phyloP scores from a whole-genome alignment of 2,329 filamentous ascomycete genomes.

The Macrophomina tecta region DNA sequence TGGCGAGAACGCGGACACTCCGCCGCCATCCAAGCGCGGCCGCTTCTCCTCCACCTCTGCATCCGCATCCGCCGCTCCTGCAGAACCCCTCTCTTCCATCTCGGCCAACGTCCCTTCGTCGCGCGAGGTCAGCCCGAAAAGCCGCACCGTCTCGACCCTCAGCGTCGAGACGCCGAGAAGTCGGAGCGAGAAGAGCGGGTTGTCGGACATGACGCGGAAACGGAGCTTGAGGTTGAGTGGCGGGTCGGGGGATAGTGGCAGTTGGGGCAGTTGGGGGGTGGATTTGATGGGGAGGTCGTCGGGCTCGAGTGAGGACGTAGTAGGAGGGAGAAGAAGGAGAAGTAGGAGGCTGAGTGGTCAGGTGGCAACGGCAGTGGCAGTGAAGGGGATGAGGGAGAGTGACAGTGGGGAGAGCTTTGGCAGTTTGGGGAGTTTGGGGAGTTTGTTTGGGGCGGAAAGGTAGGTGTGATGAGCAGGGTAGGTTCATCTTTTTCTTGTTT shows the following conservation, averaged over 20 bases:
- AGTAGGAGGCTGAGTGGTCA: not conserved
- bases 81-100: not conserved
- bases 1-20: not conserved
- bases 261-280: slow-evolving; percentile 36
- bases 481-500: no score
- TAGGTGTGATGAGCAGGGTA: no score
- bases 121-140: not conserved
- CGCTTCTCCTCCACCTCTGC: not conserved
- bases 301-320: not conserved
- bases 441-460: not conserved
- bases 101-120: not conserved
- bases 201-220: not conserved
- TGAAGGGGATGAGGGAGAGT: no score
- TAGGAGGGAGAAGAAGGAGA: not conserved
- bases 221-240: not conserved
- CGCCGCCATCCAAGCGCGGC: not conserved
- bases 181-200: not conserved
- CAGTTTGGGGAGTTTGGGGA: not conserved
- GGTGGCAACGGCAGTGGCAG: slow-evolving; percentile 40
- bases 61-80: not conserved
- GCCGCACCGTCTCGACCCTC: not conserved
- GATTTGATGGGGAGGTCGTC: not conserved
- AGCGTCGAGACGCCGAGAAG: not conserved
- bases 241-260: slow-evolving; percentile 31
- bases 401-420: not conserved